Conservation (phyloP, 1,284 basidiomycete species). For the Malassezia pachydermatis region DNA sequence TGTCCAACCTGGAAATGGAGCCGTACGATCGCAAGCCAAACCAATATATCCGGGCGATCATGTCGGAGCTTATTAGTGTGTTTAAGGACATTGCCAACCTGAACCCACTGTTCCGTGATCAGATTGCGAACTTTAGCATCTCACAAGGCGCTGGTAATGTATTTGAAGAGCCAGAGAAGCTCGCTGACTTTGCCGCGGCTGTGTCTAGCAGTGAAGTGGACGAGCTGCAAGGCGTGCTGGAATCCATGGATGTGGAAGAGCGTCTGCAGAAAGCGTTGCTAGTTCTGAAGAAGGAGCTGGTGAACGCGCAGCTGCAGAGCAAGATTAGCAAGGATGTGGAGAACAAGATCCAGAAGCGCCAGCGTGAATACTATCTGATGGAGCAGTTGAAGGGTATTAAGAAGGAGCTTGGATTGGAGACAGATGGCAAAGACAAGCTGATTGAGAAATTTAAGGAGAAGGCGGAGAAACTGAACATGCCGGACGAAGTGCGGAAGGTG, state of each 20-base stretch:
- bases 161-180: conserved; percentile 94
- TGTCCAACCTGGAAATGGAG: conserved; percentile 68
- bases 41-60: conserved; percentile 77
- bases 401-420: conserved; percentile 94
- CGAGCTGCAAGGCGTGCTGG: conserved; percentile 87
- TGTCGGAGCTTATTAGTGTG: conserved; percentile 89
- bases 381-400: conserved; percentile 99
- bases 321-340: conserved; percentile 93
- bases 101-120: conserved; percentile 94
- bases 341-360: conserved; percentile 88
- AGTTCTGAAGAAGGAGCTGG: conserved; percentile 94
- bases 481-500: conserved; percentile 78
- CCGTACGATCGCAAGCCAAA: conserved; percentile 71
- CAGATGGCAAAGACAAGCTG: conserved; percentile 92
- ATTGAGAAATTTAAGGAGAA: conserved; percentile 92
- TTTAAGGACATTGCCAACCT: conserved; percentile 98
- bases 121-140: conserved; percentile 92
- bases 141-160: conserved; percentile 92
- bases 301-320: conserved; percentile 89
- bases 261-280: conserved; percentile 78
- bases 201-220: conserved; percentile 81
- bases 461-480: conserved; percentile 78
- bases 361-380: conserved; percentile 94
- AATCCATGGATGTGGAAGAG: conserved; percentile 75
- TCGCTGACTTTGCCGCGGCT: conserved; percentile 94